Percentiles rank a stretch among this genome's conserved stretches.
Conservation (phyloP, 306 rosid species). For the Geum urbanum region DNA sequence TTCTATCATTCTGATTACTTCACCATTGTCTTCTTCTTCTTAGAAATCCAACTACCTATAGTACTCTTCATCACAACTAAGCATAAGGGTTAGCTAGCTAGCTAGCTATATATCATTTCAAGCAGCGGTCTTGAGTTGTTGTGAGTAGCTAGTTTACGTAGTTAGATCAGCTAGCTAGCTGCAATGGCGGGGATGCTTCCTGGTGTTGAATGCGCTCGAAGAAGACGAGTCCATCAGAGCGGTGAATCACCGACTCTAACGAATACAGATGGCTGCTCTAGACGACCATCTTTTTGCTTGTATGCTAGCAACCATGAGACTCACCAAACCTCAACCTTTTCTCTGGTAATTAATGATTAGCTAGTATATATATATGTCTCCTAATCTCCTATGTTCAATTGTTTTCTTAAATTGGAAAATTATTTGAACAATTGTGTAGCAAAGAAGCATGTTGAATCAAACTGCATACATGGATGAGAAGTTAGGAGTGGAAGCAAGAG, state of each 20-base stretch:
- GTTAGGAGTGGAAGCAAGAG: slow-evolving; percentile 59
- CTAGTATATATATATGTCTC: no score
- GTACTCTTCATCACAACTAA: neutral
- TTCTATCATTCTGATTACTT: neutral
- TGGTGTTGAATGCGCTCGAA: slow-evolving; percentile 90
- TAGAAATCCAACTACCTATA: neutral
- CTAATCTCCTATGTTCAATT: neutral
- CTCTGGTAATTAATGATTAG: slow-evolving; percentile 23
- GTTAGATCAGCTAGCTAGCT: neutral
- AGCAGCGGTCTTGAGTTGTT: neutral
- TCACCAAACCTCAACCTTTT: slow-evolving; percentile 34
- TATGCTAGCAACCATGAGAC: slow-evolving; percentile 50
- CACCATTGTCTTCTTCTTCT: neutral
- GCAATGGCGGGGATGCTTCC: slow-evolving; percentile 81
- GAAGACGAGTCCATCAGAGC: slow-evolving; percentile 60
- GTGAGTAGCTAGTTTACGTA: neutral
- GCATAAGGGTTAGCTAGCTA: neutral
- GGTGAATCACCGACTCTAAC: slow-evolving; percentile 34
- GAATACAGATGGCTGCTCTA: slow-evolving; percentile 29
- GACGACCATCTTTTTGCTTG: slow-evolving; percentile 56
- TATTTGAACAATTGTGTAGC: slow-evolving; percentile 16
- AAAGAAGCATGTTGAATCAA: slow-evolving; percentile 34
- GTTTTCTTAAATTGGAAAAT: neutral
- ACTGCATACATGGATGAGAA: slow-evolving; percentile 35
- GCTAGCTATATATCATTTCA: neutral